Evolutionary conservation across 2,329 filamentous ascomycete genomes (phyloP).

Genomic region (Aureobasidium sp.): DNA sequence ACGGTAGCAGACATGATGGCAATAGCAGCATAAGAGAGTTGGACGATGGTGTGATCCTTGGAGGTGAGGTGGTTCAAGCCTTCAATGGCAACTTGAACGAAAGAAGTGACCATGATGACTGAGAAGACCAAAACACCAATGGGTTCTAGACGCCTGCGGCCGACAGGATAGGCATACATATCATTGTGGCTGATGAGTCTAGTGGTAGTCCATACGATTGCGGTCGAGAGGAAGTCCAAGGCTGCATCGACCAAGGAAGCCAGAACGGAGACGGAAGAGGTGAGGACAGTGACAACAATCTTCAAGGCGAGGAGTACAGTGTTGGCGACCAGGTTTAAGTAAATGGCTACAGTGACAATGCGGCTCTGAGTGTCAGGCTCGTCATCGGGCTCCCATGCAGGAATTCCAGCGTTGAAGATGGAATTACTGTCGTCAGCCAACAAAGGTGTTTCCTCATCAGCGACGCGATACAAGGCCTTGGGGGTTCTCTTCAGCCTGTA

Average conservation of each 20-base stretch:
- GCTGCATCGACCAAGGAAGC: constrained; percentile 72
- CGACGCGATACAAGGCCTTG: constrained; percentile 71
- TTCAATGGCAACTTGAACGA: constrained; percentile 67
- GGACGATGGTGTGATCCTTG: constrained; percentile 57
- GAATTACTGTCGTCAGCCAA: constrained; percentile 40
- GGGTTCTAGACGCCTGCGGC: constrained; percentile 65
- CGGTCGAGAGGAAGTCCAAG: constrained; percentile 71
- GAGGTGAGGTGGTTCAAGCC: constrained; percentile 56
- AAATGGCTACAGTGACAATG: constrained; percentile 80
- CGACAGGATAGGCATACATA: constrained; percentile 69
- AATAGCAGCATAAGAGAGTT: constrained; percentile 64
- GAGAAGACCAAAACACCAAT: constrained; percentile 75
- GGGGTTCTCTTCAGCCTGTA: constrained; percentile 65
- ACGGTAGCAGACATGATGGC: constrained; percentile 75
- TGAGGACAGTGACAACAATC: constrained; percentile 65
- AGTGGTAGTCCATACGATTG: constrained; percentile 72
- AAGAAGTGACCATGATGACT: constrained; percentile 78
- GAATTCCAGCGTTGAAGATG: constrained; percentile 38
- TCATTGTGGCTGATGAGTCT: constrained; percentile 65
- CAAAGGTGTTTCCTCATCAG: constrained; percentile 59
- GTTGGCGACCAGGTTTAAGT: constrained; percentile 75
- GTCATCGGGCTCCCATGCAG: constrained; percentile 60
- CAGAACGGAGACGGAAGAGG: constrained; percentile 72
- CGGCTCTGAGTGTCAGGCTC: constrained; percentile 64
- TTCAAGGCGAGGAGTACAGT: constrained; percentile 66